These are phyloP conservation scores for Persicaria maculosa DNA, from an alignment of 148 eudicot species.

Conservation along the genomic window DNA sequence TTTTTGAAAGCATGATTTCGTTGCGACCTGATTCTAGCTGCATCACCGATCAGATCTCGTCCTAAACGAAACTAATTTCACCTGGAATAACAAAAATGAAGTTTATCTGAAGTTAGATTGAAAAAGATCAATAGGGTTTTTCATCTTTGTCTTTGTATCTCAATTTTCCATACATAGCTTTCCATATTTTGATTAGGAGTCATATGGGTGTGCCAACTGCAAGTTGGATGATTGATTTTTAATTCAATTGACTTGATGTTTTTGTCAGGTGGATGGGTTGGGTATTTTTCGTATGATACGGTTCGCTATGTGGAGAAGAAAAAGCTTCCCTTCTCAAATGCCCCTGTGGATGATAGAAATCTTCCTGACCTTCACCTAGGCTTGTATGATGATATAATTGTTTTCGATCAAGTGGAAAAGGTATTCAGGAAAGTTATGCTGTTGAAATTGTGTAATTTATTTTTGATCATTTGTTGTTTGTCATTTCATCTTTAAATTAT, in stretches of 20 bases:
- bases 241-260: background rate
- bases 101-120: too few relatives aligned
- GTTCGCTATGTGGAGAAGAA: conserved; percentile 95
- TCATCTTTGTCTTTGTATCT: too few relatives aligned
- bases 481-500: too few relatives aligned
- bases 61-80: too few relatives aligned
- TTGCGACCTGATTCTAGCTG: too few relatives aligned
- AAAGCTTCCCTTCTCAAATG: conserved; percentile 80
- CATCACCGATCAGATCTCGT: too few relatives aligned
- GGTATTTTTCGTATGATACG: conserved; percentile 93
- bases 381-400: conserved; percentile 89
- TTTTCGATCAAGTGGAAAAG: conserved; percentile 97
- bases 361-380: conserved; percentile 94
- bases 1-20: too few relatives aligned
- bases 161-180: too few relatives aligned
- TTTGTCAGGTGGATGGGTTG: conserved; percentile 93
- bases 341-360: conserved; percentile 81
- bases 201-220: background rate
- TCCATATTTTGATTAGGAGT: background rate
- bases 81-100: too few relatives aligned
- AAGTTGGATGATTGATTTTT: background rate
- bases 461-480: too few relatives aligned
- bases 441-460: too few relatives aligned
- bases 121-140: too few relatives aligned
- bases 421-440: conserved; percentile 20